Evolutionary conservation across 2,329 filamentous ascomycete genomes (phyloP).

Genomic region (Diaporthe eres): DNA sequence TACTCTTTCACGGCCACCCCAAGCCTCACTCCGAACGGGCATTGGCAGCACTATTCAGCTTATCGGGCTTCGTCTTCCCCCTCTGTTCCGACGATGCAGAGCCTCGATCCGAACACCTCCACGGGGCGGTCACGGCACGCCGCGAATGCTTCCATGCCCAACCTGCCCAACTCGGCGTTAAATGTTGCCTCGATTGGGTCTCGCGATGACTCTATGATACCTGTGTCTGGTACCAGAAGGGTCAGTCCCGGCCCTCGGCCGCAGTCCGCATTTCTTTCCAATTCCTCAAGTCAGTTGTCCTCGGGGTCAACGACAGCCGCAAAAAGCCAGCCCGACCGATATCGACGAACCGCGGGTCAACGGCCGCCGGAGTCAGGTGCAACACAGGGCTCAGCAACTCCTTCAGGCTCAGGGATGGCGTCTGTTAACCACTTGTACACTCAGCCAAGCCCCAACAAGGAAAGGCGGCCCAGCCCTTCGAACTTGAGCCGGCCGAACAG

Average conservation of each 20-base stretch:
- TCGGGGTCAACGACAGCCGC: slow-evolving; percentile 70
- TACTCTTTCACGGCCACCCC: slow-evolving; percentile 84
- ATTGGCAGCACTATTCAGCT: slow-evolving; percentile 65
- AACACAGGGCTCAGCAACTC: slow-evolving; percentile 54
- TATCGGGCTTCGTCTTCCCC: slow-evolving; percentile 65
- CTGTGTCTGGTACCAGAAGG: slow-evolving; percentile 57
- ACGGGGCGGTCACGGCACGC: slow-evolving; percentile 49
- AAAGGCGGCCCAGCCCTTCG: slow-evolving; percentile 52
- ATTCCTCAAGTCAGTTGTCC: slow-evolving; percentile 61
- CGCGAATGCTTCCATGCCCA: slow-evolving; percentile 57
- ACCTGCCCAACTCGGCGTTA: slow-evolving; percentile 51
- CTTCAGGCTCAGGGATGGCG: slow-evolving; percentile 68
- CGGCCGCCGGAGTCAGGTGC: slow-evolving; percentile 67
- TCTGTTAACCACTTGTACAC: slow-evolving; percentile 69
- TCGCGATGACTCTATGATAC: slow-evolving; percentile 67
- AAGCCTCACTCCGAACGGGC: slow-evolving; percentile 68
- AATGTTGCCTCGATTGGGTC: slow-evolving; percentile 58
- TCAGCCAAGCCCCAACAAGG: slow-evolving; percentile 51
- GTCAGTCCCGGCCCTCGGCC: slow-evolving; percentile 57
- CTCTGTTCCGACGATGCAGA: slow-evolving; percentile 57
- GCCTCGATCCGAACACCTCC: slow-evolving; percentile 52
- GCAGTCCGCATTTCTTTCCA: slow-evolving; percentile 58
- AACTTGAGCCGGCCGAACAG: slow-evolving; percentile 65
- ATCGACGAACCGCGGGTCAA: slow-evolving; percentile 74
- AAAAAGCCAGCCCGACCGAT: slow-evolving; percentile 85